Conservation (phyloP, 257 asterid species). For the Eucommia ulmoides region DNA sequence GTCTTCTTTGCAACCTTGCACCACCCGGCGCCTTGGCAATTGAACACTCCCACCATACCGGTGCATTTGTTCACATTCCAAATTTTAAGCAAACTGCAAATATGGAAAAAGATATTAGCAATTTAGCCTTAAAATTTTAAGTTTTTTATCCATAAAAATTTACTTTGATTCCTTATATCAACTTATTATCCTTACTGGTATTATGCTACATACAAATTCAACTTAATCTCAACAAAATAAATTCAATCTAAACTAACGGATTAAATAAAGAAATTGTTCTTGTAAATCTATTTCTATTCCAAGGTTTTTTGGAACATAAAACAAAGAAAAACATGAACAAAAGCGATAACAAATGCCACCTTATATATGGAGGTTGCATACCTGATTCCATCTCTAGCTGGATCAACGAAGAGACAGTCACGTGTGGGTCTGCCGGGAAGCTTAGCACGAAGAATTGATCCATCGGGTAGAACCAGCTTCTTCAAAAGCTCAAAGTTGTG, state of each 20-base stretch:
- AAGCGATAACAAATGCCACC: neutral
- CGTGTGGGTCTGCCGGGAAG: conserved; percentile 86
- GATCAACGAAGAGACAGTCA: conserved; percentile 83
- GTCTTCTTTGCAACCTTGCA: conserved; percentile 73
- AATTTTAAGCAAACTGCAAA: conserved; percentile 80
- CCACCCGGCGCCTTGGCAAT: conserved; percentile 99
- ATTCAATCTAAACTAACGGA: too few relatives aligned
- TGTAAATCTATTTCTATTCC: too few relatives aligned
- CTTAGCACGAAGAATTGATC: conserved; percentile 82
- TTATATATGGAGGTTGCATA: too few relatives aligned
- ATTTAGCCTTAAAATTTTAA: too few relatives aligned
- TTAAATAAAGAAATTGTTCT: too few relatives aligned
- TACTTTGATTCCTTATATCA: too few relatives aligned
- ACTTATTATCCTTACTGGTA: too few relatives aligned
- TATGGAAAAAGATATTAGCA: neutral
- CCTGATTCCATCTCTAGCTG: conserved; percentile 93
- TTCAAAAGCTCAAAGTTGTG: conserved; percentile 82
- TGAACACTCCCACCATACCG: conserved; percentile 86
- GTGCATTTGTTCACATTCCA: conserved; percentile 78
- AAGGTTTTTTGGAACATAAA: too few relatives aligned
- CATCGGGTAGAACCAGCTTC: conserved; percentile 88
- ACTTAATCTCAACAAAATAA: too few relatives aligned
- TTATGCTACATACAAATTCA: too few relatives aligned
- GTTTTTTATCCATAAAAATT: too few relatives aligned
- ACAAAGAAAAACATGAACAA: neutral